Percentiles rank a stretch among this genome's conserved stretches.
Conservation (phyloP, 148 eudicot species). For the Persicaria maculosa region DNA sequence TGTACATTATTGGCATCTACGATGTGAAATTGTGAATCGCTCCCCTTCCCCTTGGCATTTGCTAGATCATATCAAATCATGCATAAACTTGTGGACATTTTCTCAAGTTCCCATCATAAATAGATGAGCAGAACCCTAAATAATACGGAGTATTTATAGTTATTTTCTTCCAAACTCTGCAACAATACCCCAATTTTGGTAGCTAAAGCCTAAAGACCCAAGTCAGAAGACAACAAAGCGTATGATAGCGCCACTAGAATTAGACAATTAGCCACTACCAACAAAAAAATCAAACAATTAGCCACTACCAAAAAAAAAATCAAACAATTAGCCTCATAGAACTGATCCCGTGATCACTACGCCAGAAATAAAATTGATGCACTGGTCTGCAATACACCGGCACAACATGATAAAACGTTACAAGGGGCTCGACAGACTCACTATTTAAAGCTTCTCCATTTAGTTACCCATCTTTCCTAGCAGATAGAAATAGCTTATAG, state of each 20-base stretch:
- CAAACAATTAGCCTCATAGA: neutral
- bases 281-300: too few species aligned
- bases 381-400: neutral
- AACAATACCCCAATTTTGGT: too few species aligned
- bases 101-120: neutral
- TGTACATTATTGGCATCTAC: neutral
- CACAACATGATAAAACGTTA: neutral
- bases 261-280: too few species aligned
- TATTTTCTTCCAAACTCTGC: neutral
- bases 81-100: neutral
- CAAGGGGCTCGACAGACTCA: neutral
- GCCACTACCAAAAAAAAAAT: neutral
- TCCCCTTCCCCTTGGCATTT: neutral
- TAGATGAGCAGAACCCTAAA: neutral
- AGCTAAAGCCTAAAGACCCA: too few species aligned
- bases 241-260: neutral
- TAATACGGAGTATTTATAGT: neutral
- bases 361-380: neutral
- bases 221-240: neutral
- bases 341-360: neutral
- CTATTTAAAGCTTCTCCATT: neutral
- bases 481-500: neutral
- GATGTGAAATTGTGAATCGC: neutral
- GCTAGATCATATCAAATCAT: neutral
- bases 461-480: neutral